These are phyloP conservation scores for Hypoxylon intermedium DNA, from an alignment of 495 filamentous ascomycete genomes.

Conservation along the genomic window DNA sequence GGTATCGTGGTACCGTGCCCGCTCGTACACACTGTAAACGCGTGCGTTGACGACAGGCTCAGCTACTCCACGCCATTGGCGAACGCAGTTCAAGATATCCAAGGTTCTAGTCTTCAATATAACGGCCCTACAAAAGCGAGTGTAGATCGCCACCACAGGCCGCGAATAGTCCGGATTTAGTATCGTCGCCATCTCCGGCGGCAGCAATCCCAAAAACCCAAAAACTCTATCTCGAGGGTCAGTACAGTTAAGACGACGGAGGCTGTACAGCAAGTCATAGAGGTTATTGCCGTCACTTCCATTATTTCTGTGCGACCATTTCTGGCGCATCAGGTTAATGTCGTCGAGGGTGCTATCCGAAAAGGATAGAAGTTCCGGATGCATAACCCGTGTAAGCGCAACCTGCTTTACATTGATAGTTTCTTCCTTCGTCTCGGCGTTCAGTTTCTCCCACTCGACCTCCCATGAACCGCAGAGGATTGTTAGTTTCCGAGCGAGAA, in stretches of 20 bases:
- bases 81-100: background rate
- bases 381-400: background rate
- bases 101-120: background rate
- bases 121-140: background rate
- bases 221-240: background rate
- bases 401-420: background rate
- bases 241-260: background rate
- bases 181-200: background rate
- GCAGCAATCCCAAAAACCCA: background rate
- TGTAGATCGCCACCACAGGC: background rate
- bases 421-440: background rate
- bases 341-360: background rate
- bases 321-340: background rate
- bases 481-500: background rate
- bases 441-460: background rate
- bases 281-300: background rate
- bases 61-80: background rate
- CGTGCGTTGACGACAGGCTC: background rate
- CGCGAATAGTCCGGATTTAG: background rate
- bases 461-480: background rate
- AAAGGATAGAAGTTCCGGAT: background rate
- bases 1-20: background rate
- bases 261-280: background rate
- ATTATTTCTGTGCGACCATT: background rate
- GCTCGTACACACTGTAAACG: background rate